Conservation (phyloP, 2,329 filamentous ascomycete species). For the Albifimbria verrucaria region DNA sequence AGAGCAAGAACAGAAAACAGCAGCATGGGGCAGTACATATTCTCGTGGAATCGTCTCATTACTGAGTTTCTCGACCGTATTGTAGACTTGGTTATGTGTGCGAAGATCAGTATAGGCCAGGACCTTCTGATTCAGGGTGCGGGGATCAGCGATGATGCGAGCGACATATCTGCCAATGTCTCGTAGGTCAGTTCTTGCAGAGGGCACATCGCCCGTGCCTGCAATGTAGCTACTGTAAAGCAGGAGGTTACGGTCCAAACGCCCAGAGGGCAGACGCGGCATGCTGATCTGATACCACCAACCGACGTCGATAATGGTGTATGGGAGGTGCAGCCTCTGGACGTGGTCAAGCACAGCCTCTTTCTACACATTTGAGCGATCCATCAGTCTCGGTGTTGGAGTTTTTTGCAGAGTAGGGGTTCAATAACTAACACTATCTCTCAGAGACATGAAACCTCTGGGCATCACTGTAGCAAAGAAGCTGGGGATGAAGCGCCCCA, state of each 20-base stretch:
- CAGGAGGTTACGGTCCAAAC: conserved; percentile 21
- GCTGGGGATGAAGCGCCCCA: conserved; percentile 47
- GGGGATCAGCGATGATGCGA: conserved; percentile 45
- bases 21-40: conserved; percentile 5
- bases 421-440: background rate
- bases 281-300: conserved; percentile 51
- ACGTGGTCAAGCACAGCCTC: conserved; percentile 48
- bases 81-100: conserved; percentile 43
- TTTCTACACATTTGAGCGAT: conserved; percentile 29
- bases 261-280: conserved; percentile 23
- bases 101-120: conserved; percentile 44
- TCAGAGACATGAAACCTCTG: conserved; percentile 27
- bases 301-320: conserved; percentile 55
- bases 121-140: conserved; percentile 52
- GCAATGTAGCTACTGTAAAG: conserved; percentile 32
- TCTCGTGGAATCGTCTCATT: conserved; percentile 40
- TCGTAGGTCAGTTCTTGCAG: conserved; percentile 43
- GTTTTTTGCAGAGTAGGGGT: background rate
- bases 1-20: background rate
- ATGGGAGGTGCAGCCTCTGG: conserved; percentile 44
- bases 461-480: conserved; percentile 22
- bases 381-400: background rate
- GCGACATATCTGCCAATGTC: conserved; percentile 53
- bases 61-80: conserved; percentile 41
- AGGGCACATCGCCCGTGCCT: conserved; percentile 41